These are phyloP conservation scores for Trichoderma sp. DNA, from an alignment of 2,329 filamentous ascomycete species.

Conservation along the genomic window DNA sequence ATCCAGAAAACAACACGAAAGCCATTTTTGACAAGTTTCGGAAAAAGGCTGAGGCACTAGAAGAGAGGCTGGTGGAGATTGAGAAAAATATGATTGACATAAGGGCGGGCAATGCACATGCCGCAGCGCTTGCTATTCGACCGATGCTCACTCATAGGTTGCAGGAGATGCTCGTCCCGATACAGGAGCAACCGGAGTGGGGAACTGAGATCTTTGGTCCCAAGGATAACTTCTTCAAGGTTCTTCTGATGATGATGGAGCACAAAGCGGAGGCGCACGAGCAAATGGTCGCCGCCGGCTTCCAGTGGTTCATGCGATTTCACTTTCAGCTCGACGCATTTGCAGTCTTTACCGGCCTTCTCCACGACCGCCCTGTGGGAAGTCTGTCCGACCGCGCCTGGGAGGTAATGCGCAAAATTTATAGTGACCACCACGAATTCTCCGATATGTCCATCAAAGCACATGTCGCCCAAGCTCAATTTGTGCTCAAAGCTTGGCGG, in stretches of 20 bases:
- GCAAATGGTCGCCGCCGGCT: conserved; percentile 43
- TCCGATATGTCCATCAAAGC: conserved; percentile 46
- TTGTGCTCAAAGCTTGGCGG: conserved; percentile 52
- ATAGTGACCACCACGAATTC: conserved; percentile 49
- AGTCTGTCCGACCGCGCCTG: conserved; percentile 53
- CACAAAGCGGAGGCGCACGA: conserved; percentile 45
- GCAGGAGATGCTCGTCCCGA: conserved; percentile 45
- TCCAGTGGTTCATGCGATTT: conserved; percentile 53
- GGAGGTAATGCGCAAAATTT: conserved; percentile 45
- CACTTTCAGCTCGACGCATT: conserved; percentile 58
- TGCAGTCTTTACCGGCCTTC: conserved; percentile 52
- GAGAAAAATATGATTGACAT: conserved; percentile 51
- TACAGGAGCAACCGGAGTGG: conserved; percentile 47
- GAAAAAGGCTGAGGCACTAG: conserved; percentile 41
- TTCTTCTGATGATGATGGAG: conserved; percentile 49
- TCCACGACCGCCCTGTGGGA: conserved; percentile 48
- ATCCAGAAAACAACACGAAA: conserved; percentile 18
- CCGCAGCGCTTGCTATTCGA: conserved; percentile 47
- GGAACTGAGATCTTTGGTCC: conserved; percentile 47
- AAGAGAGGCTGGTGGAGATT: conserved; percentile 42
- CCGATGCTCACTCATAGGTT: conserved; percentile 50
- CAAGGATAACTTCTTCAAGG: conserved; percentile 55
- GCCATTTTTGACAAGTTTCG: conserved; percentile 41
- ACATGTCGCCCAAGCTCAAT: conserved; percentile 44
- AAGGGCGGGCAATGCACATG: conserved; percentile 50